phyloP scores from a whole-genome alignment of 495 filamentous ascomycete species.

The Cudoniella acicularis region DNA sequence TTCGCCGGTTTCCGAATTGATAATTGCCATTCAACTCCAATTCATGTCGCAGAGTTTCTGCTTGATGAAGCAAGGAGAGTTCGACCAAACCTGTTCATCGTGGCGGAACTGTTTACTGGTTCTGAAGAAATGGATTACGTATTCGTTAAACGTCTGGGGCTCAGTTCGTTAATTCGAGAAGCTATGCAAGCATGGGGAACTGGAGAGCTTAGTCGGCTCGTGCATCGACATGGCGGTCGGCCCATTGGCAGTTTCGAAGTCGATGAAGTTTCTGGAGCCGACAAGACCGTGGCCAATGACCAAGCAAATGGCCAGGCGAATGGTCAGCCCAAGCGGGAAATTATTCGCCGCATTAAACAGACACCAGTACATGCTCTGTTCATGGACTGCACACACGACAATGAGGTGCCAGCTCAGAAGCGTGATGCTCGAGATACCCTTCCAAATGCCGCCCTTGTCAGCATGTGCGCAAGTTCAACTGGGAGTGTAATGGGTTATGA shows the following conservation, averaged over 20 bases:
- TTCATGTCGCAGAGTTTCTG: slow-evolving; percentile 90
- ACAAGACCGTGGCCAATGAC: slow-evolving; percentile 27
- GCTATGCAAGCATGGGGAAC: slow-evolving; percentile 99
- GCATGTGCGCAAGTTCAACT: slow-evolving; percentile 89
- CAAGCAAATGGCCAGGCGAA: slow-evolving; percentile 8
- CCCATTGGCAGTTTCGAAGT: slow-evolving; percentile 96
- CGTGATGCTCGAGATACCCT: slow-evolving; percentile 91
- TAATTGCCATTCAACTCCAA: slow-evolving; percentile 95
- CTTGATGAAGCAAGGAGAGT: slow-evolving; percentile 87
- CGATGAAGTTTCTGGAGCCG: slow-evolving; percentile 51
- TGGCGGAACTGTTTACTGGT: slow-evolving; percentile 95
- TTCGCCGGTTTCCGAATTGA: slow-evolving; percentile 96
- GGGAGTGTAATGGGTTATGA: slow-evolving; percentile 99
- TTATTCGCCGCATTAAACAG: slow-evolving; percentile 69
- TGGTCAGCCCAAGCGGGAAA: slow-evolving; percentile 24
- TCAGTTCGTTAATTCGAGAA: slow-evolving; percentile 89
- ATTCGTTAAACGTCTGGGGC: slow-evolving; percentile 86
- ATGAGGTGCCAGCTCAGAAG: slow-evolving; percentile 94
- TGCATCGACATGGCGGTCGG: slow-evolving; percentile 90
- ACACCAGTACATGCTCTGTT: slow-evolving; percentile 90
- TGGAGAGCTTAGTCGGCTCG: slow-evolving; percentile 80
- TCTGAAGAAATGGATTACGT: slow-evolving; percentile 94
- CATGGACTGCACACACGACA: slow-evolving; percentile 99
- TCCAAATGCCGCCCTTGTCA: slow-evolving; percentile 90
- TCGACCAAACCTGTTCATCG: slow-evolving; percentile 83